Evolutionary conservation across 176 grass and related monocot species (phyloP).

Genomic region (Oryza nivara): DNA sequence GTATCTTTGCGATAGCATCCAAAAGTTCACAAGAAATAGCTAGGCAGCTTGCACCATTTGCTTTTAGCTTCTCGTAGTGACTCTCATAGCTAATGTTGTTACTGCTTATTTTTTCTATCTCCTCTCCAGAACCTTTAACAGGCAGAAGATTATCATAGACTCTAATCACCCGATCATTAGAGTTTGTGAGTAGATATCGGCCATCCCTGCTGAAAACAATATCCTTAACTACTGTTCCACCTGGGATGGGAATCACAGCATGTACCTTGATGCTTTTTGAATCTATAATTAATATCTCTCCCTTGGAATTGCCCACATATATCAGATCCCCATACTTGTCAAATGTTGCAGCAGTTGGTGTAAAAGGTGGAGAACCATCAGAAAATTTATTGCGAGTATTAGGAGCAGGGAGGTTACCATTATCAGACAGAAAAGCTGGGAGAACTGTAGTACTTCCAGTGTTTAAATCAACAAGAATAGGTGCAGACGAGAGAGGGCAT

Average conservation of each 20-base stretch:
- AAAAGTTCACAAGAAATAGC: constrained; percentile 80
- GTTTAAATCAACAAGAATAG: constrained; percentile 91
- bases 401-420: constrained; percentile 51
- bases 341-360: constrained; percentile 95
- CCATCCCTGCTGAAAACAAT: constrained; percentile 91
- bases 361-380: constrained; percentile 89
- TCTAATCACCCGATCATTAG: constrained; percentile 96
- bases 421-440: constrained; percentile 78
- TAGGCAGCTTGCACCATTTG: constrained; percentile 69
- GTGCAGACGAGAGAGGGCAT: constrained; percentile 95
- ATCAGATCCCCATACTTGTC: constrained; percentile 85
- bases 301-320: constrained; percentile 96
- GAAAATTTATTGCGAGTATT: constrained; percentile 84
- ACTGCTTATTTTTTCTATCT: constrained; percentile 60
- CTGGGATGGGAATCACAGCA: constrained; percentile 76
- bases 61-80: constrained; percentile 71
- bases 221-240: constrained; percentile 88
- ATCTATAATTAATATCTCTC: constrained; percentile 90
- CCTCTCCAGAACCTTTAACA: constrained; percentile 65
- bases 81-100: constrained; percentile 43
- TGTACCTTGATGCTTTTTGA: constrained; percentile 70
- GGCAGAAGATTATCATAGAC: constrained; percentile 80
- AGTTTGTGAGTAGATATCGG: constrained; percentile 89
- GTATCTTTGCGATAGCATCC: constrained; percentile 89
- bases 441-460: constrained; percentile 75